Evolutionary conservation across 495 filamentous ascomycete species (phyloP).

Genomic region (Cercophora newfieldiana): DNA sequence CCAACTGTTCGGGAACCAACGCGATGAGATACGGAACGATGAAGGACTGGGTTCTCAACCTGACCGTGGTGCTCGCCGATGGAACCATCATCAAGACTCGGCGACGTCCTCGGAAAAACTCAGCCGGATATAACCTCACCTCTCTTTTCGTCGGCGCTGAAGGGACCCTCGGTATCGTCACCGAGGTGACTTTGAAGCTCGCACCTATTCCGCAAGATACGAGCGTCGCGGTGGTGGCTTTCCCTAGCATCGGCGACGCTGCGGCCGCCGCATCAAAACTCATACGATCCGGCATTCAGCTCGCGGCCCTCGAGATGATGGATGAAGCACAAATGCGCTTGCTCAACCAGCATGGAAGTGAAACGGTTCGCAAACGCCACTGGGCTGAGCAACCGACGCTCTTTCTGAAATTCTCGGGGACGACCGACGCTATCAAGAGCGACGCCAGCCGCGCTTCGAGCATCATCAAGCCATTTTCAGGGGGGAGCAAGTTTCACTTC

Average conservation of each 20-base stretch:
- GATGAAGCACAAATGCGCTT: constrained; percentile 74
- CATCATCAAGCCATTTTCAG: constrained; percentile 43
- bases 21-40: constrained; percentile 79
- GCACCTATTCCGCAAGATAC: constrained; percentile 63
- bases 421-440: constrained; percentile 38
- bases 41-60: constrained; percentile 79
- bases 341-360: constrained; percentile 64
- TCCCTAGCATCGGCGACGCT: constrained; percentile 60
- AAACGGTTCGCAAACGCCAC: constrained; percentile 45
- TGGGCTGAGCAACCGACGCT: constrained; percentile 69
- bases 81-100: constrained; percentile 74
- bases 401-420: constrained; percentile 61
- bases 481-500: constrained; percentile 51
- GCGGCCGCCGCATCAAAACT: constrained; percentile 63
- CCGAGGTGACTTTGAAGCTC: constrained; percentile 75
- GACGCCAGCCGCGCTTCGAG: constrained; percentile 39
- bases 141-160: constrained; percentile 88
- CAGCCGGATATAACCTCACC: constrained; percentile 79
- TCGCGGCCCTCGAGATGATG: constrained; percentile 70
- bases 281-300: constrained; percentile 64
- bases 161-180: constrained; percentile 86
- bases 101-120: constrained; percentile 68
- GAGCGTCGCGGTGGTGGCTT: constrained; percentile 65
- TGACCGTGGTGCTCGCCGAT: constrained; percentile 76
- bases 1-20: constrained; percentile 77